Evolutionary conservation across 306 rosid species (phyloP), one percentile per base, ranked within the genome.

Genomic region (Canavalia gladiata): DNA sequence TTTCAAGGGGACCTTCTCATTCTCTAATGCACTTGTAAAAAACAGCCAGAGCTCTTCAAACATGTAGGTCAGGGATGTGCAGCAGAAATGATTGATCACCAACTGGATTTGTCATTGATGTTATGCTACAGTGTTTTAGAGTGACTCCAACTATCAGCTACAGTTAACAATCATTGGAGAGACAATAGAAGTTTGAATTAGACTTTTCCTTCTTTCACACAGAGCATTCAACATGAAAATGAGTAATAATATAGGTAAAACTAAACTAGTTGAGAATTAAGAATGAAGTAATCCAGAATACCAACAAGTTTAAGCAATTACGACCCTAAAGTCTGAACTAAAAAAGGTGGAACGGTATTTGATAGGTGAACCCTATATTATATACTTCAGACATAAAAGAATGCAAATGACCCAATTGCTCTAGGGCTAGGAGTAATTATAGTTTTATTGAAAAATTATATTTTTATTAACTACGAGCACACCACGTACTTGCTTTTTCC

Each of bases 121-220:
- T 65, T 52, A 74, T 63, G 13, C 50, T 52, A 66, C 50, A 73
- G 59, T 35, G 77, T 54, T 45, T 64, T 39, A 51, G 68, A 81
- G 59, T 43, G 59, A 66, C 42, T 46, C 25, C 37, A 43, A 54
- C 43, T 4, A 74, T 13, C 52, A 52, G 46, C 9, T 8, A 72
- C 28, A 25, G 31, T 41, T 13, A 80, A 80, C 34, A 28, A 49
- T 60, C 68, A 60, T 9, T 13, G 30, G 67, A 49, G 35, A 71
- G 73, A 10, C 25, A 29, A 62, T 41, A 68, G 28, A 67, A 56
- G 70, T 66, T 66, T 66, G 33, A 55, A 66, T 66, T 18, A 56
- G 6, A 74, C 52, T 54, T 52, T 28, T 43, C 42, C 35, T 46
- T 55, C 63, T 55, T 49, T 12, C 57, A 9, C 41, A 42, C 6